These are phyloP conservation scores for Rhizodiscina lignyota DNA, from an alignment of 495 filamentous ascomycete genomes.

Conservation along the genomic window DNA sequence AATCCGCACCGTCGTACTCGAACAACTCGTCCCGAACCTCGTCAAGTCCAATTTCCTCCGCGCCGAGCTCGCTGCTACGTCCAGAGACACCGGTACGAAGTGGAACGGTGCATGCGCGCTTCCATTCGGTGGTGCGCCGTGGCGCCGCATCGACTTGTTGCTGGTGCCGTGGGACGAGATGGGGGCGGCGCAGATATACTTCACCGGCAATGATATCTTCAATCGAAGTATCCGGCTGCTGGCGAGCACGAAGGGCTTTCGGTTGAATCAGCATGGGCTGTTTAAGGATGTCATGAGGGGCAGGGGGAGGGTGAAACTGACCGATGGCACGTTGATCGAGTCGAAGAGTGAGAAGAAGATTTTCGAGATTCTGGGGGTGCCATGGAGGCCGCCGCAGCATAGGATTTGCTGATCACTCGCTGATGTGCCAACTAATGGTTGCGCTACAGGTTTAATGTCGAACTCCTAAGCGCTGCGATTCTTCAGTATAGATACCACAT, in stretches of 20 bases:
- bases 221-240: conserved; percentile 77
- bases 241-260: conserved; percentile 69
- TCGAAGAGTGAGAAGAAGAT: conserved; percentile 65
- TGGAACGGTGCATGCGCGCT: conserved; percentile 80
- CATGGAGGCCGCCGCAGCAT: conserved; percentile 71
- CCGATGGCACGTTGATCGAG: conserved; percentile 58
- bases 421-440: too few relatives aligned
- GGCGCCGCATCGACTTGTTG: conserved; percentile 78
- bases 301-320: conserved; percentile 41
- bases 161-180: conserved; percentile 68
- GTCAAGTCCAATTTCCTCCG: conserved; percentile 44
- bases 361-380: conserved; percentile 72
- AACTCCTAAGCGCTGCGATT: too few relatives aligned
- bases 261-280: conserved; percentile 72
- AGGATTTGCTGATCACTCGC: conserved; percentile 75
- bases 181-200: conserved; percentile 85
- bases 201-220: conserved; percentile 94
- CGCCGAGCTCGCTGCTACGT: conserved; percentile 30
- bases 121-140: conserved; percentile 29
- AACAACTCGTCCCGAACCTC: conserved; percentile 45
- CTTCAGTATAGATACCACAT: too few relatives aligned
- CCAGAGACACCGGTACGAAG: conserved; percentile 40
- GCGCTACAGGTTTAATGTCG: too few relatives aligned
- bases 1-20: conserved; percentile 48
- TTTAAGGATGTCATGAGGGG: conserved; percentile 59